Evolutionary conservation across 164 flowering plant genomes (phyloP), one percentile per base, ranked within the genome.

Genomic region (Magnolia kwangsiensis): DNA sequence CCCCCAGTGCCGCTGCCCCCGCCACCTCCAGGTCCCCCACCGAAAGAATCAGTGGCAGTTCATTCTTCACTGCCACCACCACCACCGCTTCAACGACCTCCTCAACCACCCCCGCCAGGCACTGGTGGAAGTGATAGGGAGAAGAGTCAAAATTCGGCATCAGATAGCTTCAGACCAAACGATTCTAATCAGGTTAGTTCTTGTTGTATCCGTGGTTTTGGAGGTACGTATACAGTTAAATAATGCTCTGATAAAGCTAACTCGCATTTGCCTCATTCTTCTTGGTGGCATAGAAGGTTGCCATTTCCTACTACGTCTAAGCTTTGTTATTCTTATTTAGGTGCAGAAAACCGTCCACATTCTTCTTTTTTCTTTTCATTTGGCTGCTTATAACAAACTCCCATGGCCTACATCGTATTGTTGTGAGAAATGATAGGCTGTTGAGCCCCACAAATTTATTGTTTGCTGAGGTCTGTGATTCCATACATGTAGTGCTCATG

Each of bases 61-160:
- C 89, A 71, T 50, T 84, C 86, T 76, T 76, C 83, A 49, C 88
- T 87, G 72, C 92, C 92, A 50, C 76, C 77, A 50, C 89, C 91
- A 63, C 90, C 91, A 71, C 85, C 88, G 16, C 77, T 79, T 14
- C 91, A 74, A 23, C 85, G 83, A 50, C 80, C 88, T 78, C 74
- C 77, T 71, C 95, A 85, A 76, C 95, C 93, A 58, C 94, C 89
- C 72, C 95, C 97, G 51, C 92, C 98, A 68, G 92, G 96, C 70
- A 84, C 83, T 4, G 77, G 58, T 74, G 89, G 78, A 74, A 78
- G 4, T 75, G 92, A 85, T 70, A 77, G 72, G 75, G 91, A 86
- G 24, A 86, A 78, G 73, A 80, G 37, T 77, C 83, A 78, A 69
- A 76, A 86, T 73, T 72, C 80, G 67, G 70, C 76, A 23, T 37